Base-by-base conservation (phyloP, 1,284 basidiomycete species). In the Boletus nobilissimus region DNA sequence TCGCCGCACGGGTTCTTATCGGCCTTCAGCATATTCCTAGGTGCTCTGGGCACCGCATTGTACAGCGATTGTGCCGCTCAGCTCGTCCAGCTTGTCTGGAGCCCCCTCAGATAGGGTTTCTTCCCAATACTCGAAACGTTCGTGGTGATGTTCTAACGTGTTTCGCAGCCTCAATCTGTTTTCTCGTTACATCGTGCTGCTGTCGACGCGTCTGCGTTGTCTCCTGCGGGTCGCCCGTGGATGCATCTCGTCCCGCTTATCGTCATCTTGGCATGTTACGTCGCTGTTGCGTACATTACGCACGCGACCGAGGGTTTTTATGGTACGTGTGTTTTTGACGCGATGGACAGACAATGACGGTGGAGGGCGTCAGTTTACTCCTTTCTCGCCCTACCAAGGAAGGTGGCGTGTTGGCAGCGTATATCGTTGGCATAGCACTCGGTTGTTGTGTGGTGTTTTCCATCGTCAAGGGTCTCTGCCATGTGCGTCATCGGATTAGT, bases 261-360 rank as follows among this genome's bases (percentile, higher is more conserved):
- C 38, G 16, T 92, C 32, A 77, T 92, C 46, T 88, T 95, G 36
- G 91, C 80, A 0, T 82, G 86, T 24, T 95, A 95, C 81, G 85
- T 95, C 39, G 93, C 89, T 26, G 86, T 95, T 3, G 93, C 93
- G 24, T 94, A 94, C 81, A 88, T 94, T 73, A 93, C 92, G 0
- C 79, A 88, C 71, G 89, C 86, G 2, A 90, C 90, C 0, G 91
- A 93, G 81, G 89, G 90, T 2, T 90, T 93, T 81, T 94, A 94
- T 82, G 85, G 93, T 94, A 79, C 76, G 92, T 89, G 57, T 39
- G 34, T 24, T 63, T 14, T 26, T 29, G 32, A 62, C 34, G 34
- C 60, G 60, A 62, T 36, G 32, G 26, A 26, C 11, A n/a, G 26
- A n/a, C 54, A 19, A 19, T 81, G 54, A 80, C 48, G 57, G 64